Evolutionary conservation across 108 stramenopile genomes (phyloP), one percentile per base, ranked within the genome.

Genomic region (Chaetoceros tenuissimus): DNA sequence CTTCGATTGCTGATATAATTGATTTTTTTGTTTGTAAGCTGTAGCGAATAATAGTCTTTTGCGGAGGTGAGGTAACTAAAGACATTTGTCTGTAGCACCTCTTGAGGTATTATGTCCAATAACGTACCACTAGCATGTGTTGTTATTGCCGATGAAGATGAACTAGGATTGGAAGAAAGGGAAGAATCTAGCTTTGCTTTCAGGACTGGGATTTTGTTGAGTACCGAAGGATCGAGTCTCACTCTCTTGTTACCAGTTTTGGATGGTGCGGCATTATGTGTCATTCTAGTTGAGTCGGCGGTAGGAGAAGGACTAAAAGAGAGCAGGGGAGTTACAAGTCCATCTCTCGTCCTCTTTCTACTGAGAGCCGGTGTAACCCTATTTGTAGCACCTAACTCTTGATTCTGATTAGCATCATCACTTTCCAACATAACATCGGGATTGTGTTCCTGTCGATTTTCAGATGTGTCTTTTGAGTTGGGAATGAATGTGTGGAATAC

Each of bases 1-100:
- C 83, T 71, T 13, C 60, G 28, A 29, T 87, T 76, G 10, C 85
- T 82, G 17, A 87, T 57, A 17, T 65, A 49, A 0, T 61, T 58
- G 54, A 90, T 87, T 31, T 77, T 65, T 27, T 50, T 68, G 51
- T 75, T 84, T 17, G 84, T 80, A n/a, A 48, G 57, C 54, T 86
- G 85, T 25, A 90, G 53, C 31, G 74, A 62, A 56, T 59, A 71
- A 16, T 82, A 73, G 50, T 90, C 85, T 40, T 13, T 40, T 13
- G 34, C 34, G 8, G 5, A 5, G 8, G 34, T 40, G 34, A 40
- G 34, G 34, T 40, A 40, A 5, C 8, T 10, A 40, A 40, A 40
- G 13, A 40, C 13, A 40, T 40, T 40, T 5, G 34, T 13, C 34
- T 40, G 34, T 40, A 40, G 34, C 5, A 40, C 34, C 5, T 40